Percentiles rank a stretch among this genome's conserved stretches.
Evolutionary conservation across 495 filamentous ascomycete genomes (phyloP).

Genomic region (Talaromyces liani): DNA sequence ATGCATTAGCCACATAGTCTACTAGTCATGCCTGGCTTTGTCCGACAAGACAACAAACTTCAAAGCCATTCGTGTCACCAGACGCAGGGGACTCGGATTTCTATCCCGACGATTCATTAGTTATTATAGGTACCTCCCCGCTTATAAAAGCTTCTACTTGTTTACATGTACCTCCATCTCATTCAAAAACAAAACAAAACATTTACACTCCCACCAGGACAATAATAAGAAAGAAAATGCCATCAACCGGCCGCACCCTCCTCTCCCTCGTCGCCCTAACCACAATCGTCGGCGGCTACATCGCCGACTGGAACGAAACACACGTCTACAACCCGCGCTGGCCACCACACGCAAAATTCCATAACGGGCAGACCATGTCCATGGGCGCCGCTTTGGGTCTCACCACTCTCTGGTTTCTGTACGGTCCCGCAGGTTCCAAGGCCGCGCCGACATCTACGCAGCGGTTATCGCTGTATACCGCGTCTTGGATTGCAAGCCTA

Average conservation of each 20-base stretch:
- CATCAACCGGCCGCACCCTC: constrained; percentile 24
- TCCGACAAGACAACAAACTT: no score
- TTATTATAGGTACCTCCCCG: no score
- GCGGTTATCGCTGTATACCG: constrained; percentile 19
- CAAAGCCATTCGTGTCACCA: no score
- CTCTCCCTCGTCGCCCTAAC: constrained; percentile 35
- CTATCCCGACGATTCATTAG: no score
- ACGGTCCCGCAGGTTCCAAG: constrained; percentile 15
- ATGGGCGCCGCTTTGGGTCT: constrained; percentile 37
- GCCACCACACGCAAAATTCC: constrained; percentile 51
- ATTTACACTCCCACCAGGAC: no score
- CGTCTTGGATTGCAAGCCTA: constrained; percentile 36
- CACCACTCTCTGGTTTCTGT: constrained; percentile 43
- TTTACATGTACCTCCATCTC: no score
- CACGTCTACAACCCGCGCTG: constrained; percentile 50
- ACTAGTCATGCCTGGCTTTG: no score
- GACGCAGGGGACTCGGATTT: no score
- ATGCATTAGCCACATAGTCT: no score
- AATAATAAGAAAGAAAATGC: background rate
- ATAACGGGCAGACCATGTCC: constrained; percentile 48
- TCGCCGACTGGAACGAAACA: constrained; percentile 43
- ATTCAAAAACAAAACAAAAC: no score
- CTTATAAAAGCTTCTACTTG: no score
- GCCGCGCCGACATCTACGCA: background rate
- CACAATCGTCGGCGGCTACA: constrained; percentile 30